Evolutionary conservation across 1,139 yeast genomes (phyloP).

Genomic region (Geotrichum klebahnii): DNA sequence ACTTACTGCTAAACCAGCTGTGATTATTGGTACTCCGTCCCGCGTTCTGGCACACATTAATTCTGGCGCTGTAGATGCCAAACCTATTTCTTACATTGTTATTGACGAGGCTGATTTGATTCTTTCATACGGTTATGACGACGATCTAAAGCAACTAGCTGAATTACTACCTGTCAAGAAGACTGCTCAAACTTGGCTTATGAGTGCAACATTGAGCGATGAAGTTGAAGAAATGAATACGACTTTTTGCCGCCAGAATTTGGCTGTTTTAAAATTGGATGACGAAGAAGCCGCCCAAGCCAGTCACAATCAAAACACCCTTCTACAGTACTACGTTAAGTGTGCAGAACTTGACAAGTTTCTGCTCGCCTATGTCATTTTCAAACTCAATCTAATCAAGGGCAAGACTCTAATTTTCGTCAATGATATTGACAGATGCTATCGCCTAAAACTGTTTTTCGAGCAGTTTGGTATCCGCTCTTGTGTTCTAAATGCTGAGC

Average conservation of each 20-base stretch:
- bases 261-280: constrained; percentile 72
- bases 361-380: constrained; percentile 81
- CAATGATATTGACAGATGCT: constrained; percentile 92
- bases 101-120: constrained; percentile 96
- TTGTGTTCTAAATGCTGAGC: constrained; percentile 85
- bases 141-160: constrained; percentile 64
- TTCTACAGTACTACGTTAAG: constrained; percentile 81
- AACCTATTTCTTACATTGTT: constrained; percentile 62
- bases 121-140: constrained; percentile 83
- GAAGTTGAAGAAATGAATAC: constrained; percentile 74
- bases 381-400: constrained; percentile 80
- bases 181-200: constrained; percentile 80
- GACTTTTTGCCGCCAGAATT: constrained; percentile 68
- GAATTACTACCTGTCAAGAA: constrained; percentile 64
- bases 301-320: constrained; percentile 45
- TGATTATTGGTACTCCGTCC: constrained; percentile 84
- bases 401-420: constrained; percentile 92
- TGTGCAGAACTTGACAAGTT: constrained; percentile 90
- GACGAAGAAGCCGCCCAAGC: constrained; percentile 46
- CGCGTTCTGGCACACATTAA: constrained; percentile 52
- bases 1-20: constrained; percentile 66
- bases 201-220: constrained; percentile 94
- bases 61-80: constrained; percentile 40
- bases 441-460: constrained; percentile 79
- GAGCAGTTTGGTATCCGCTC: constrained; percentile 93